Conservation (phyloP, 2,329 filamentous ascomycete genomes). For the Colletotrichum melonis region DNA sequence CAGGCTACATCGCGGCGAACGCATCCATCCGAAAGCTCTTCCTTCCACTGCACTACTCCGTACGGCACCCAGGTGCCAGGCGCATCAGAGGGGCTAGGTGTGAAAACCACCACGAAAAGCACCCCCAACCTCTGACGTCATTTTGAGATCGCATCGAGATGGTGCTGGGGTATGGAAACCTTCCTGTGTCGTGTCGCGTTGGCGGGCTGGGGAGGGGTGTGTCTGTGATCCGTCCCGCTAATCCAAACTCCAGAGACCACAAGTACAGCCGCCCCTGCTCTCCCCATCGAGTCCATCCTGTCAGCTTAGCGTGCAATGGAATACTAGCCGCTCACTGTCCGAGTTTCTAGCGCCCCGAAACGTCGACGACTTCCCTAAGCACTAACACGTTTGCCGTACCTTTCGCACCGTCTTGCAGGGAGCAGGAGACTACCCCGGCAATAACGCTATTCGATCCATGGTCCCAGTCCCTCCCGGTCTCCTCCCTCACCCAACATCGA, state of each 20-base stretch:
- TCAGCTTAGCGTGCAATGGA: constrained; percentile 5
- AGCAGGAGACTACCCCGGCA: not conserved
- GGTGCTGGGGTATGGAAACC: not conserved
- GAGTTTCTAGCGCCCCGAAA: not conserved
- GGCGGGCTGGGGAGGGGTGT: not conserved
- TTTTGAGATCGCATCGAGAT: constrained; percentile 33
- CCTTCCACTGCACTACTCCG: not conserved
- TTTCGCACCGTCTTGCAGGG: not conserved
- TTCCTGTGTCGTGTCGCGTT: constrained; percentile 23
- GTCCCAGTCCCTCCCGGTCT: constrained; percentile 19
- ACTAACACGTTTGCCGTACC: constrained; percentile 4
- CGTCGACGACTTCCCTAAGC: not conserved
- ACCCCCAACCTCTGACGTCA: constrained; percentile 21
- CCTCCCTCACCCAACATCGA: constrained; percentile 30
- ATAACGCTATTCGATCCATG: constrained; percentile 19
- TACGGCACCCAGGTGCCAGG: not conserved
- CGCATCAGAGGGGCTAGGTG: not conserved
- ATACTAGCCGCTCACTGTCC: constrained; percentile 22
- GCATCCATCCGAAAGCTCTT: not conserved
- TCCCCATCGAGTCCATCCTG: not conserved
- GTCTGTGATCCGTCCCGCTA: constrained; percentile 18
- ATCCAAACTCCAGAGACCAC: not conserved
- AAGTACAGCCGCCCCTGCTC: not conserved
- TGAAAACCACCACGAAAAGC: constrained; percentile 10
- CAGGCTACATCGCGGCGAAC: not conserved